Percentiles rank a stretch among this genome's conserved stretches.
phyloP scores from a whole-genome alignment of 2,329 filamentous ascomycete genomes.

The Venturia carpophila region DNA sequence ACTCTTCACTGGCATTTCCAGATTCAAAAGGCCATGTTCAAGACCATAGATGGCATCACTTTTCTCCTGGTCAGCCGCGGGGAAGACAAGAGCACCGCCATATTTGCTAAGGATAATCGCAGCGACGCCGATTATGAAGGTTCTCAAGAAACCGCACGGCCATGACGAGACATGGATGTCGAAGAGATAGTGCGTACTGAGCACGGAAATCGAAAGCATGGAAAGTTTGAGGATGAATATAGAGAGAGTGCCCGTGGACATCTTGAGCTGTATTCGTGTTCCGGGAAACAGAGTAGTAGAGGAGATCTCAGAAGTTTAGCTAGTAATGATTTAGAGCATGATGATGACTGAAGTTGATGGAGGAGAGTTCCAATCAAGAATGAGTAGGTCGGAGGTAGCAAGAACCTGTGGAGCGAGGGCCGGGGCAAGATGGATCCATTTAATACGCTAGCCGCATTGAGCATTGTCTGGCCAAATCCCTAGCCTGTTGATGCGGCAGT shows the following conservation, averaged over 20 bases:
- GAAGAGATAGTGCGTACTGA: not conserved
- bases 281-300: too few relatives aligned
- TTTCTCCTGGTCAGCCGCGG: not conserved
- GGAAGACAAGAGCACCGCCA: not conserved
- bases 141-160: not conserved
- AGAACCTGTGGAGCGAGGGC: too few relatives aligned
- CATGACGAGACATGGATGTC: not conserved
- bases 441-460: too few relatives aligned
- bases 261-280: too few relatives aligned
- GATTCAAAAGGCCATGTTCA: slow-evolving; percentile 50
- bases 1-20: slow-evolving; percentile 38
- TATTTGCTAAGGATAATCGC: not conserved
- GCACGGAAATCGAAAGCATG: too few relatives aligned
- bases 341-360: not conserved
- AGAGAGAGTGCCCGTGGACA: too few relatives aligned
- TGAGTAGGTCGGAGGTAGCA: too few relatives aligned
- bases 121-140: too few relatives aligned
- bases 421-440: too few relatives aligned
- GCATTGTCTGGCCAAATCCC: not conserved
- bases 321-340: not conserved
- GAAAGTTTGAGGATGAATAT: too few relatives aligned
- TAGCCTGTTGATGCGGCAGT: too few relatives aligned
- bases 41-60: slow-evolving; percentile 37
- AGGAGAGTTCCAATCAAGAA: not conserved
- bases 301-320: too few relatives aligned